Evolutionary conservation across 331 rosid genomes (phyloP).

Genomic region (Saraca asoca): DNA sequence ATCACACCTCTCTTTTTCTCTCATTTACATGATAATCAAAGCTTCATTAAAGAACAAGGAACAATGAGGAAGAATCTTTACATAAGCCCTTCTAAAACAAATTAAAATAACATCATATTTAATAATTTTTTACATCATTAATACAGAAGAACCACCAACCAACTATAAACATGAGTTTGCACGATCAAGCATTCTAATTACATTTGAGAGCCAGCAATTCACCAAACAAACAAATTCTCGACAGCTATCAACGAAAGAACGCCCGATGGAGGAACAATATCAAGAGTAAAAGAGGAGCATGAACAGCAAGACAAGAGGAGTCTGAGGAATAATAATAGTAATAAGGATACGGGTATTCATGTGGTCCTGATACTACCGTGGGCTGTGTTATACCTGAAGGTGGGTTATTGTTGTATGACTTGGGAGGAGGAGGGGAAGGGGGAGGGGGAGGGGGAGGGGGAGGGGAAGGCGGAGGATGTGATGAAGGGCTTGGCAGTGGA

Average conservation of each 20-base stretch:
- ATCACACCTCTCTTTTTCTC: too few relatives aligned
- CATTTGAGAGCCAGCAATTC: constrained; percentile 2
- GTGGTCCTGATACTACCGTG: constrained; percentile 42
- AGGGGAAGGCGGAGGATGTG: constrained; percentile 38
- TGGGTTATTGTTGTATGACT: constrained; percentile 4
- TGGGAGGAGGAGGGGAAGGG: constrained; percentile 53
- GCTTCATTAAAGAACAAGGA: too few relatives aligned
- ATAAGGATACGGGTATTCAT: constrained; percentile 55
- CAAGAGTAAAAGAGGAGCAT: constrained; percentile 18
- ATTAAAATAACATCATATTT: too few relatives aligned
- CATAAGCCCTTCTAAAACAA: too few relatives aligned
- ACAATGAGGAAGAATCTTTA: too few relatives aligned
- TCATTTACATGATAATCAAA: too few relatives aligned
- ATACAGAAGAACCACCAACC: too few relatives aligned
- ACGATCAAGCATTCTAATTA: neutral
- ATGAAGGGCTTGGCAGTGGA: constrained; percentile 34
- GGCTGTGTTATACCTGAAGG: constrained; percentile 56
- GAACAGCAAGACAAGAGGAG: constrained; percentile 44
- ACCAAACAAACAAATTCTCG: neutral
- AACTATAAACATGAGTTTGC: too few relatives aligned
- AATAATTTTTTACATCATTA: too few relatives aligned
- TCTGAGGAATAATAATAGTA: constrained; percentile 61
- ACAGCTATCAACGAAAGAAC: constrained; percentile 35
- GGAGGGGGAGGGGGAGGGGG: constrained; percentile 56
- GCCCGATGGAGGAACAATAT: constrained; percentile 40